A percentile compares a stretch with the other conserved stretches of the same genome.
phyloP scores from a whole-genome alignment of 768 basidiomycete genomes.

The Mycena polygramma region DNA sequence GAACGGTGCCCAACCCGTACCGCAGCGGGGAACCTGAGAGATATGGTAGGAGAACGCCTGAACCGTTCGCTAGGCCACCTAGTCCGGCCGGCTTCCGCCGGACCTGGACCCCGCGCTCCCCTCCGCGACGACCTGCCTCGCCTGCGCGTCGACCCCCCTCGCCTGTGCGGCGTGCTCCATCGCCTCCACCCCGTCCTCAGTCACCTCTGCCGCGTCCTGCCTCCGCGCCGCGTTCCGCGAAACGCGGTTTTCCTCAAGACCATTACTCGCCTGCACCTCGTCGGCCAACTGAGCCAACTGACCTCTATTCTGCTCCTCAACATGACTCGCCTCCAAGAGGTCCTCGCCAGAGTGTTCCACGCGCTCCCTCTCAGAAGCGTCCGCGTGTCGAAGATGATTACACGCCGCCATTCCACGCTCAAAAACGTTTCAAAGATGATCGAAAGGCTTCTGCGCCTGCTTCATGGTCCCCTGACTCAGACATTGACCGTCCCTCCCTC shows the following conservation, averaged over 20 bases:
- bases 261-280: conserved; percentile 17
- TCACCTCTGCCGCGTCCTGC: conserved; percentile 1
- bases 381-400: conserved; percentile 28
- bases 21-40: conserved; percentile 1
- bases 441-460: not conserved
- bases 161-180: not conserved
- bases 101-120: not conserved
- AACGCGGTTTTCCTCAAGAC: conserved; percentile 17
- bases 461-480: conserved; percentile 2
- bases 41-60: not conserved
- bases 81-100: not conserved
- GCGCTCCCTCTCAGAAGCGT: conserved; percentile 28
- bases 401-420: conserved; percentile 15
- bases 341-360: conserved; percentile 14
- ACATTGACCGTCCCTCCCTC: conserved; percentile 25
- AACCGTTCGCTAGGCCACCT: not conserved
- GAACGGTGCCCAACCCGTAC: not conserved
- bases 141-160: conserved; percentile 7
- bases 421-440: conserved; percentile 36
- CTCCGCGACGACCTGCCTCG: not conserved
- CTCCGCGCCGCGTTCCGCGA: not conserved
- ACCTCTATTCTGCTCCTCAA: not conserved
- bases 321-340: conserved; percentile 26
- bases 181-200: not conserved
- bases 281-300: conserved; percentile 2